Evolutionary conservation across 495 filamentous ascomycete genomes (phyloP).

Genomic region (Beverwykella pulmonaria): DNA sequence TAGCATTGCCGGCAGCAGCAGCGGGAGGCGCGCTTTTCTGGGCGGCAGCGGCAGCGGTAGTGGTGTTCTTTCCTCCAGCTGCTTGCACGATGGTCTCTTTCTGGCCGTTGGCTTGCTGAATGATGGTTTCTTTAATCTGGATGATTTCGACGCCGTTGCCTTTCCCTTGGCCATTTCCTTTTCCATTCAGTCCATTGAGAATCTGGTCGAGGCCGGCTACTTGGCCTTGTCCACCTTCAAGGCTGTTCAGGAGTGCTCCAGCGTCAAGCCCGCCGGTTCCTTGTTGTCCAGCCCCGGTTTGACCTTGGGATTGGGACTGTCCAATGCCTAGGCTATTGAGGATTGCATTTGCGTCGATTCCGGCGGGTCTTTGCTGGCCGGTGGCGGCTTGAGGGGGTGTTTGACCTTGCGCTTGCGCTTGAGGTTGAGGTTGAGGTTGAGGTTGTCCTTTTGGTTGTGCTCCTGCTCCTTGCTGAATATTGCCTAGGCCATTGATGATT

Average conservation of each 20-base stretch:
- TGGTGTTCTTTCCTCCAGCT: background rate
- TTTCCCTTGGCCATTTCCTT: conserved; percentile 9
- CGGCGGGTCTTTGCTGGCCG: background rate
- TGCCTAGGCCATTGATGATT: background rate
- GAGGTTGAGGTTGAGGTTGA: background rate
- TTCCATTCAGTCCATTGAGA: conserved; percentile 6
- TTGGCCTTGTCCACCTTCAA: background rate
- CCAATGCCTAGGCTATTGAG: background rate
- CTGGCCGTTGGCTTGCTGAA: conserved; percentile 3
- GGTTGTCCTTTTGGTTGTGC: background rate
- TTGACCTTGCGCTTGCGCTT: too few relatives aligned
- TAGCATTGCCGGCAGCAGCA: background rate
- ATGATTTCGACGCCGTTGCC: conserved; percentile 21
- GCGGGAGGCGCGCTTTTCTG: conserved; percentile 4
- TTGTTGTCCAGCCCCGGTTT: background rate
- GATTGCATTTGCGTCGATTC: background rate
- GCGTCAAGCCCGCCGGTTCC: background rate
- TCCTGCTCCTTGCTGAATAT: background rate
- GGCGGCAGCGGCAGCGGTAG: background rate
- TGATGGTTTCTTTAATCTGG: conserved; percentile 18
- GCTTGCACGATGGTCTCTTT: background rate
- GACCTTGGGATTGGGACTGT: background rate
- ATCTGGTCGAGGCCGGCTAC: background rate
- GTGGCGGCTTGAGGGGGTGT: background rate
- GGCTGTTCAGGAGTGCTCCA: background rate